Evolutionary conservation across 768 basidiomycete genomes (phyloP).

Genomic region (Tylopilus plumbeoviolaceoides): DNA sequence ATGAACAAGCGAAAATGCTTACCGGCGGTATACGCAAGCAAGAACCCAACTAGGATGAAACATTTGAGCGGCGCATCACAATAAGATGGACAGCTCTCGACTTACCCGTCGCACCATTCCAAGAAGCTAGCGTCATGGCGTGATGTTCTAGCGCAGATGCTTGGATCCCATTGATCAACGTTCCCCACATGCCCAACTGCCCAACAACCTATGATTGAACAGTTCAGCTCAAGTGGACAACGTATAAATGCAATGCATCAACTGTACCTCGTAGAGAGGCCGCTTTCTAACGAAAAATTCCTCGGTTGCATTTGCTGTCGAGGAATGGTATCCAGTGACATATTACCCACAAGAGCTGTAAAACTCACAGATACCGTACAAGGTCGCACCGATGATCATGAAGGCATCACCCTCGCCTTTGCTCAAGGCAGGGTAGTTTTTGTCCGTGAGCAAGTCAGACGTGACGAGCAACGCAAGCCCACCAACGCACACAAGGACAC

Average conservation of each 20-base stretch:
- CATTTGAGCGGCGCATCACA: background rate
- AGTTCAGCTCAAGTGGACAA: background rate
- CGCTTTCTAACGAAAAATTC: conserved; percentile 79
- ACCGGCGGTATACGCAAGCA: conserved; percentile 49
- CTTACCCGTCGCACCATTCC: conserved; percentile 71
- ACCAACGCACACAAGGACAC: conserved; percentile 65
- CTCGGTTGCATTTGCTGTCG: conserved; percentile 78
- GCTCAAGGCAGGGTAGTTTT: conserved; percentile 62
- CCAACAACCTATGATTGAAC: conserved; percentile 58
- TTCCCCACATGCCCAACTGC: conserved; percentile 82
- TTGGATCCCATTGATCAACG: conserved; percentile 75
- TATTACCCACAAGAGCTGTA: background rate
- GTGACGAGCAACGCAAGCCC: conserved; percentile 79
- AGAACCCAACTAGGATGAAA: conserved; percentile 42
- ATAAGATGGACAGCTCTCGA: conserved; percentile 31
- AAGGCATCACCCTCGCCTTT: conserved; percentile 80
- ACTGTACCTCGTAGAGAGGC: conserved; percentile 68
- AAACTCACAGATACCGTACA: conserved; percentile 80
- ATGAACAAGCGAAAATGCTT: background rate
- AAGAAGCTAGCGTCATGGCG: conserved; percentile 59
- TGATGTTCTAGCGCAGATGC: conserved; percentile 71
- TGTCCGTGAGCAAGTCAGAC: conserved; percentile 74
- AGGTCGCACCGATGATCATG: conserved; percentile 81
- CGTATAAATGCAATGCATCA: background rate
- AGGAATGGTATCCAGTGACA: background rate